These are phyloP conservation scores for Globisporangium carolinianum DNA, from an alignment of 352 stramenopile species.

Conservation along the genomic window DNA sequence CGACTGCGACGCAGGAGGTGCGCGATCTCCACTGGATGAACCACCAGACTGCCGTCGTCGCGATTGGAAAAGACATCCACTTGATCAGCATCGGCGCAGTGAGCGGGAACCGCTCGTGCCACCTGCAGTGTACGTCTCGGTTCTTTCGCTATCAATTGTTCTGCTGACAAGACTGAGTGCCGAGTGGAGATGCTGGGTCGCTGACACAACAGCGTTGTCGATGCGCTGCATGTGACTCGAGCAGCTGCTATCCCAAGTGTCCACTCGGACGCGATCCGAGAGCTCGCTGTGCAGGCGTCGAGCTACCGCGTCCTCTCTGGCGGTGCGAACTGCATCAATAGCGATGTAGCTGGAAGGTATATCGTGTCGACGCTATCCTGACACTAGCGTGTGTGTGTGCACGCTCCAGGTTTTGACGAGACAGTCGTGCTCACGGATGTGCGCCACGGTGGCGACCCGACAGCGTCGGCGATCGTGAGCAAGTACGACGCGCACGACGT, in stretches of 20 bases:
- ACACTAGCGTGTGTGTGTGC: neutral
- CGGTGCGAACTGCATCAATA: slow-evolving; percentile 12
- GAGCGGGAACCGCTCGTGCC: slow-evolving; percentile 18
- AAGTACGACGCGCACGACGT: slow-evolving; percentile 76
- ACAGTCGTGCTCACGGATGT: slow-evolving; percentile 72
- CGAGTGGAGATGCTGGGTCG: neutral
- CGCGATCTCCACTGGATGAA: slow-evolving; percentile 69
- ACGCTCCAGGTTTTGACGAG: slow-evolving; percentile 58
- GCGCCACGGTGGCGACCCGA: slow-evolving; percentile 28
- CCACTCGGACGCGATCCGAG: slow-evolving; percentile 68
- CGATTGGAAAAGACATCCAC: slow-evolving; percentile 69
- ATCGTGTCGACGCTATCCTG: too few relatives aligned
- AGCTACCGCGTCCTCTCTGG: slow-evolving; percentile 34
- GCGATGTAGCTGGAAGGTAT: too few relatives aligned
- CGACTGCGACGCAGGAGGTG: slow-evolving; percentile 35
- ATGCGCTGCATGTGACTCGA: too few relatives aligned
- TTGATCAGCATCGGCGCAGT: slow-evolving; percentile 30
- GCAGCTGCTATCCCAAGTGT: slow-evolving; percentile 45
- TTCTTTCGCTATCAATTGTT: too few relatives aligned
- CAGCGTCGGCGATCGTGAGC: slow-evolving; percentile 23
- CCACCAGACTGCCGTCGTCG: slow-evolving; percentile 32
- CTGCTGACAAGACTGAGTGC: too few relatives aligned
- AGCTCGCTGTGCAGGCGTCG: slow-evolving; percentile 39
- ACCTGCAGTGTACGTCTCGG: slow-evolving; percentile 24
- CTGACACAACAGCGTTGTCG: neutral